phyloP scores from a whole-genome alignment of 169 alveolate species.

The Babesia sp. region DNA sequence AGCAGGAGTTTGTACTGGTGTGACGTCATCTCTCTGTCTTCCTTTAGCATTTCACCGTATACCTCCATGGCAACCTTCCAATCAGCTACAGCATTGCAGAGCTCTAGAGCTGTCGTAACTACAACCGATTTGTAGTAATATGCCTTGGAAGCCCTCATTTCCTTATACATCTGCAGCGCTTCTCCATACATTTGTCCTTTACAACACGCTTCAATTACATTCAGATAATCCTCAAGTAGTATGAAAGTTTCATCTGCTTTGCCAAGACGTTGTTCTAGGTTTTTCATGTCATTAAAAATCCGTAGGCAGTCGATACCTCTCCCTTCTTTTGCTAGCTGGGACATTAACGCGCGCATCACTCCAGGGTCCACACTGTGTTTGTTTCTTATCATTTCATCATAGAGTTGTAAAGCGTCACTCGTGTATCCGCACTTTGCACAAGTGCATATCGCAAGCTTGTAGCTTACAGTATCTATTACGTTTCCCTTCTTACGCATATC shows the following conservation, averaged over 20 bases:
- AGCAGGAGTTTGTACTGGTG: slow-evolving; percentile 44
- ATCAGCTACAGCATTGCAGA: slow-evolving; percentile 16
- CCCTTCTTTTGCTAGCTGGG: slow-evolving; percentile 40
- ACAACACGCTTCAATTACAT: slow-evolving; percentile 46
- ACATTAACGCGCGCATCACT: slow-evolving; percentile 34
- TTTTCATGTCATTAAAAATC: slow-evolving; percentile 42
- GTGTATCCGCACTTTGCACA: slow-evolving; percentile 53
- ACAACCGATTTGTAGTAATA: neutral
- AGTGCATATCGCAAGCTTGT: slow-evolving; percentile 36
- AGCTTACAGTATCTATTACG: slow-evolving; percentile 59
- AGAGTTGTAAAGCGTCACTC: slow-evolving; percentile 43
- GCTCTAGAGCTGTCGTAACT: slow-evolving; percentile 3
- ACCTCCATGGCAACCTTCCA: slow-evolving; percentile 33
- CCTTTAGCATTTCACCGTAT: slow-evolving; percentile 22
- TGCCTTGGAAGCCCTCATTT: slow-evolving; percentile 20
- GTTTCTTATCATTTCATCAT: slow-evolving; percentile 40
- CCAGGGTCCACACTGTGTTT: slow-evolving; percentile 55
- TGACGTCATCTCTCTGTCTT: neutral
- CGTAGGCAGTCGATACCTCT: slow-evolving; percentile 17
- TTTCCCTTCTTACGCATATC: slow-evolving; percentile 53
- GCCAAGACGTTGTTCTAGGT: slow-evolving; percentile 16
- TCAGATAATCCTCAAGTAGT: slow-evolving; percentile 25
- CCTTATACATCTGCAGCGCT: slow-evolving; percentile 37
- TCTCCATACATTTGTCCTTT: slow-evolving; percentile 42
- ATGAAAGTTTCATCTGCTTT: slow-evolving; percentile 22